Evolutionary conservation across 1,139 yeast species (phyloP).

Genomic region (Yamadazyma conglobata): DNA sequence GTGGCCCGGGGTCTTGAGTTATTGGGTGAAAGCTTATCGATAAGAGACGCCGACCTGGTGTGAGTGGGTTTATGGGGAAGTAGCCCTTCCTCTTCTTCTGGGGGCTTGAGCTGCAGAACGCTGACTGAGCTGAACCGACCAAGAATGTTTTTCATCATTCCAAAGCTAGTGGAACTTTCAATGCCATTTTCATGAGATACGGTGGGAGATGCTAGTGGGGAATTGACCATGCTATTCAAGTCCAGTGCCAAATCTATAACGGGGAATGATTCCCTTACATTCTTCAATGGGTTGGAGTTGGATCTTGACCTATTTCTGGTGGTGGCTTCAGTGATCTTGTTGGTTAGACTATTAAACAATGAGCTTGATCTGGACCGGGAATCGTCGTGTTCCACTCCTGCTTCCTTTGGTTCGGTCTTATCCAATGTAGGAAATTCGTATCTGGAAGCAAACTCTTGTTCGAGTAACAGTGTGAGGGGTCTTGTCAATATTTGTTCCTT

Average conservation of each 20-base stretch:
- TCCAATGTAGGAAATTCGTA: constrained; percentile 25
- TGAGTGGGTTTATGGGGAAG: constrained; percentile 12
- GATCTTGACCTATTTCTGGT: constrained; percentile 29
- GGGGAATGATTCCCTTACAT: constrained; percentile 29
- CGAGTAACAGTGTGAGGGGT: constrained; percentile 27
- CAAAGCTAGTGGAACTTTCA: constrained; percentile 14
- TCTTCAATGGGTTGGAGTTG: constrained; percentile 24
- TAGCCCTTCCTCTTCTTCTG: constrained; percentile 15
- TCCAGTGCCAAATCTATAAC: constrained; percentile 19
- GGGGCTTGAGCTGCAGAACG: constrained; percentile 16
- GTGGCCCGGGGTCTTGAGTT: constrained; percentile 38
- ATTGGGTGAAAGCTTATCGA: constrained; percentile 31
- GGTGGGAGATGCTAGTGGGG: constrained; percentile 10
- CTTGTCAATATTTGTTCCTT: constrained; percentile 17
- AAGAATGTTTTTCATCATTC: constrained; percentile 34
- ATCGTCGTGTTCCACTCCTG: constrained; percentile 4
- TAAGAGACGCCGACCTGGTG: constrained; percentile 25
- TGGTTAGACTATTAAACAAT: constrained; percentile 34
- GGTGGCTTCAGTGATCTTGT: constrained; percentile 25
- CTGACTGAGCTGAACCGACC: constrained; percentile 31
- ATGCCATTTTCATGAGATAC: constrained; percentile 14
- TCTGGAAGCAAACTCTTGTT: constrained; percentile 29
- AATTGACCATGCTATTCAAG: constrained; percentile 2
- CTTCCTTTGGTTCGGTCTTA: background rate
- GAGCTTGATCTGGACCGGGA: constrained; percentile 39